phyloP scores from a whole-genome alignment of 2,329 filamentous ascomycete genomes.

The Phialophora tarda region DNA sequence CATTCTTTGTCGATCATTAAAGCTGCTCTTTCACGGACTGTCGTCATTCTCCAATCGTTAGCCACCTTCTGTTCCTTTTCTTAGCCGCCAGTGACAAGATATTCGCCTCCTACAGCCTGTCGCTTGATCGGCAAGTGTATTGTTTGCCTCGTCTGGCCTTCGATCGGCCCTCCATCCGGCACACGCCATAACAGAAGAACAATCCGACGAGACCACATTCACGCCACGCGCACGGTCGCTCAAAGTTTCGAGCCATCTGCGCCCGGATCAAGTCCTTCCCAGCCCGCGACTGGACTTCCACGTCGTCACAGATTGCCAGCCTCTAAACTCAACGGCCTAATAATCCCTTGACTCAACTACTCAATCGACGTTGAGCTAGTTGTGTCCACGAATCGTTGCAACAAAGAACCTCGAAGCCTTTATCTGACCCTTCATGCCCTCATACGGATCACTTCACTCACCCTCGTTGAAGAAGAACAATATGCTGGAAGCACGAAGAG shows the following conservation, averaged over 20 bases:
- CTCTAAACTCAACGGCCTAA: conserved; percentile 2
- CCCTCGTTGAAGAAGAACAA: conserved; percentile 72
- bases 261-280: conserved; percentile 29
- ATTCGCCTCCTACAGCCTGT: conserved; percentile 19
- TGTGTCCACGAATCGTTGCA: neutral
- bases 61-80: conserved; percentile 22
- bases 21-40: conserved; percentile 17
- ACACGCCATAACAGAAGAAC: conserved; percentile 17
- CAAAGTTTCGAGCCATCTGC: conserved; percentile 26
- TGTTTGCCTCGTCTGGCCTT: conserved; percentile 14
- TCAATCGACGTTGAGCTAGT: conserved; percentile 5
- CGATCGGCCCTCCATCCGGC: conserved; percentile 17
- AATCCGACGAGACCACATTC: conserved; percentile 15
- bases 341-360: conserved; percentile 17
- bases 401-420: conserved; percentile 18
- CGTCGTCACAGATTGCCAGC: conserved; percentile 3
- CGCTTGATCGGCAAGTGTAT: conserved; percentile 27
- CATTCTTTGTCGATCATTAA: conserved; percentile 33
- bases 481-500: conserved; percentile 43
- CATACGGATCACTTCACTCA: conserved; percentile 73
- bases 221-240: conserved; percentile 17
- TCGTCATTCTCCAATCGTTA: conserved; percentile 23
- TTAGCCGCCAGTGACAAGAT: conserved; percentile 22
- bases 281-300: conserved; percentile 30
- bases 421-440: conserved; percentile 64